Percentiles rank a stretch among this genome's conserved stretches.
Conservation (phyloP, 228 moss, liverwort and hornwort genomes). For the Sphagnum fallax region DNA sequence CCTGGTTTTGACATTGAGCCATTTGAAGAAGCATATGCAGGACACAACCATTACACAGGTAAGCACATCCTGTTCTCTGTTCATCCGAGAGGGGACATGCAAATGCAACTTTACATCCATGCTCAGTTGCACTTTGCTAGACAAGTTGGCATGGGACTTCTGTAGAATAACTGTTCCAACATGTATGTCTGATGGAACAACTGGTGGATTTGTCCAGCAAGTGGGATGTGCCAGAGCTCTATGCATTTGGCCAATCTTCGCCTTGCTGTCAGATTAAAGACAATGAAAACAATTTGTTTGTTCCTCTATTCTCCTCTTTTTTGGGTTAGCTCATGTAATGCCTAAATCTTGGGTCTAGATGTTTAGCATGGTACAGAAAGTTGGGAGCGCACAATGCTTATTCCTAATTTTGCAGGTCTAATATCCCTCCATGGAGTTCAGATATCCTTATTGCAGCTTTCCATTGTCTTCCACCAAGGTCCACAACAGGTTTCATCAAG, state of each 20-base stretch:
- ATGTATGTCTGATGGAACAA: neutral
- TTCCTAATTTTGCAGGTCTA: too few species aligned
- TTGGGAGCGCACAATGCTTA: too few species aligned
- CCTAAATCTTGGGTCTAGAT: too few species aligned
- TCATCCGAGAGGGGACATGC: too few species aligned
- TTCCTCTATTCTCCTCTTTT: slow-evolving; percentile 1
- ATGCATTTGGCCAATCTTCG: slow-evolving; percentile 58
- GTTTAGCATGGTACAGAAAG: neutral
- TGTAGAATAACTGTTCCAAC: neutral
- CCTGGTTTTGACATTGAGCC: slow-evolving; percentile 70
- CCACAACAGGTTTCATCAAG: too few species aligned
- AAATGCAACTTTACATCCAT: too few species aligned
- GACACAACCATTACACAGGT: slow-evolving; percentile 82
- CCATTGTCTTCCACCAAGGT: too few species aligned
- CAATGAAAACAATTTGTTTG: slow-evolving; percentile 76
- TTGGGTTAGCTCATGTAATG: neutral
- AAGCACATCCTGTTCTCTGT: slow-evolving; percentile 9
- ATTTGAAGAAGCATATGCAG: slow-evolving; percentile 64
- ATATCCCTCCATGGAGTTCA: too few species aligned
- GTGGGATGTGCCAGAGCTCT: slow-evolving; percentile 66
- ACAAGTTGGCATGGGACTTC: neutral
- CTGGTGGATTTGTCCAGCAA: slow-evolving; percentile 17
- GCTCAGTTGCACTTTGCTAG: neutral
- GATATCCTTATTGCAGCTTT: too few species aligned
- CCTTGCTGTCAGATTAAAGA: slow-evolving; percentile 67